Evolutionary conservation across 2,329 filamentous ascomycete genomes (phyloP).

Genomic region (Trichophyton mentagrophytes): DNA sequence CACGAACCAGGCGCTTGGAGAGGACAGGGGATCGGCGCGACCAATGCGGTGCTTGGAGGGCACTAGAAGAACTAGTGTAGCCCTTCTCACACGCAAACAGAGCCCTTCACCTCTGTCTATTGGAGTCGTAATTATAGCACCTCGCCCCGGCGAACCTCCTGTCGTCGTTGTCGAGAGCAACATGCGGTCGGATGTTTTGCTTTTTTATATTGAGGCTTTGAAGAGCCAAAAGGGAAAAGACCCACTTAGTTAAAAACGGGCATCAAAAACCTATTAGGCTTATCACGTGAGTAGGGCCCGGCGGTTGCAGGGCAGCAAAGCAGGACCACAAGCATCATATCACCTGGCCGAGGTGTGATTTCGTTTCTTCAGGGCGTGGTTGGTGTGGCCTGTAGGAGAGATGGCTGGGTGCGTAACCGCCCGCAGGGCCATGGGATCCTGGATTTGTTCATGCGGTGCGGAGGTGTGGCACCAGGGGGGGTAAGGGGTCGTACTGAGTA

Average conservation of each 20-base stretch:
- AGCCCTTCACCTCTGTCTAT: not conserved
- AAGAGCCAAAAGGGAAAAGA: not conserved
- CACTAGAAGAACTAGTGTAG: not conserved
- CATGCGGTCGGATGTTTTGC: not conserved
- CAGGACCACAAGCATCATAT: too few species aligned
- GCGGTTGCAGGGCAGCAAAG: not conserved
- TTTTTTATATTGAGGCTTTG: not conserved
- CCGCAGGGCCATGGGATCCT: not conserved
- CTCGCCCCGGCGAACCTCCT: not conserved
- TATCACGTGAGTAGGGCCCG: not conserved
- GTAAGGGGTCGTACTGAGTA: not conserved
- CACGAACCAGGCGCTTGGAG: conserved; percentile 5
- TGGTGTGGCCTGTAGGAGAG: not conserved
- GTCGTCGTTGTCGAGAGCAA: not conserved
- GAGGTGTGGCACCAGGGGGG: not conserved
- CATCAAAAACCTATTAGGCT: not conserved
- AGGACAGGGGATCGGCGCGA: conserved; percentile 1
- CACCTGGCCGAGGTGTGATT: not conserved
- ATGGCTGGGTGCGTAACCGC: not conserved
- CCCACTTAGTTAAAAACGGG: not conserved
- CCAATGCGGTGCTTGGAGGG: not conserved
- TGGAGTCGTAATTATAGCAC: not conserved
- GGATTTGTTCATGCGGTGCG: conserved; percentile 1
- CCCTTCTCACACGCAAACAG: not conserved
- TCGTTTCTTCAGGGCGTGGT: not conserved